Percentiles rank a stretch among this genome's conserved stretches.
phyloP scores from a whole-genome alignment of 768 basidiomycete genomes.

The Hygrophorus russula region DNA sequence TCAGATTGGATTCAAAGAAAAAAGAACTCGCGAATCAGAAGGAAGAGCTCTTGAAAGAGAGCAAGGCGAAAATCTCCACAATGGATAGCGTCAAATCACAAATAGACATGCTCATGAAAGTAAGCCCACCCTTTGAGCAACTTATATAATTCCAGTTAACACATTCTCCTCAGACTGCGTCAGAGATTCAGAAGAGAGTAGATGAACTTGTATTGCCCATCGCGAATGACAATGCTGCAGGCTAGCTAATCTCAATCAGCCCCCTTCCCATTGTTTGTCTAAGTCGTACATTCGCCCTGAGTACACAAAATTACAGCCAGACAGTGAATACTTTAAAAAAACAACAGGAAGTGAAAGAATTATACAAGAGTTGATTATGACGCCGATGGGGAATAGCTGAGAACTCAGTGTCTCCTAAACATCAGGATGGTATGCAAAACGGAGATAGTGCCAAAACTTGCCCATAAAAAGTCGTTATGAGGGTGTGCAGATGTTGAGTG shows the following conservation, averaged over 20 bases:
- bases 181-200: slow-evolving; percentile 68
- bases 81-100: slow-evolving; percentile 73
- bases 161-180: slow-evolving; percentile 38
- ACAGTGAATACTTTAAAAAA: neutral
- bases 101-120: slow-evolving; percentile 71
- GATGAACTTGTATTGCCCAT: slow-evolving; percentile 49
- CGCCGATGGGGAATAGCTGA: neutral
- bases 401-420: neutral
- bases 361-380: neutral
- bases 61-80: slow-evolving; percentile 57
- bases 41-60: slow-evolving; percentile 72
- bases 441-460: too few species aligned
- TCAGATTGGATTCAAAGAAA: slow-evolving; percentile 60
- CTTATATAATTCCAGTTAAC: slow-evolving; percentile 3
- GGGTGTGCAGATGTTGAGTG: neutral
- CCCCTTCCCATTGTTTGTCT: neutral
- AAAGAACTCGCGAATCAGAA: slow-evolving; percentile 62
- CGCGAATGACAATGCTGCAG: slow-evolving; percentile 11
- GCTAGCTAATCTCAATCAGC: neutral
- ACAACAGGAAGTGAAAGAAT: neutral
- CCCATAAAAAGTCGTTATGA: too few species aligned
- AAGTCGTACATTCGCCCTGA: neutral
- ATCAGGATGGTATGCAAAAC: too few species aligned
- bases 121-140: slow-evolving; percentile 14
- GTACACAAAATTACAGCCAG: neutral